Evolutionary conservation across 345 rosid genomes (phyloP), one percentile per base, ranked within the genome.

Genomic region (Viola odorata): DNA sequence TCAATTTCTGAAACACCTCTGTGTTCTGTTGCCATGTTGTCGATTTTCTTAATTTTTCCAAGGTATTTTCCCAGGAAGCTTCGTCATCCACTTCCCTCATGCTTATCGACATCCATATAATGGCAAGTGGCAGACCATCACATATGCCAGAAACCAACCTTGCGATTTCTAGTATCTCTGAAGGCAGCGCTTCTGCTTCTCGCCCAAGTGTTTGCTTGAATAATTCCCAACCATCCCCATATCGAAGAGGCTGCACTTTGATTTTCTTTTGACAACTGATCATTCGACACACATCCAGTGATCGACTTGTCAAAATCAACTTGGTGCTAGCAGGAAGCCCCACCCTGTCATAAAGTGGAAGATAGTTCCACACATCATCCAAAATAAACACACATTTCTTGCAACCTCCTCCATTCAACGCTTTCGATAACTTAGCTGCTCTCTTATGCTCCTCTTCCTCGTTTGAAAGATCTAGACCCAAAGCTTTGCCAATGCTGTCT

Each of bases 221-320:
- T 8, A 63, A 44, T 4, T 7, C 5, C 67, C 60, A 37, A n/a
- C 10, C 53, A 53, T 45, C 67, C 0, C 55, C 15, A 2, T 12
- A 0, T 3, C 5, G n/a, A 64, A 63, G 37, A 3, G 23, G 63
- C 32, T 57, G 17, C 17, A 59, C 67, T 51, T 41, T 1, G 47
- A 73, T 17, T 3, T 14, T 37, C 42, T 47, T 4, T 11, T 47
- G 37, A 13, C 69, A 55, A 23, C 12, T 14, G 62, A 77, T 65
- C 5, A 4, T 41, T 6, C 15, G 32, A 47, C 73, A 66, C 2
- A 73, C 52, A 1, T 56, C 45, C 4, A 12, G 9, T 11, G 65
- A 58, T 9, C 75, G 67, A 37, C 64, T 69, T 15, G 77, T 77
- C 9, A 77, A 12, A 16, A 69, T 4, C 36, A 73, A 11, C 59